A percentile compares a stretch with the other conserved stretches of the same genome.
Conservation (phyloP, 306 rosid species). For the Vicia sativa region DNA sequence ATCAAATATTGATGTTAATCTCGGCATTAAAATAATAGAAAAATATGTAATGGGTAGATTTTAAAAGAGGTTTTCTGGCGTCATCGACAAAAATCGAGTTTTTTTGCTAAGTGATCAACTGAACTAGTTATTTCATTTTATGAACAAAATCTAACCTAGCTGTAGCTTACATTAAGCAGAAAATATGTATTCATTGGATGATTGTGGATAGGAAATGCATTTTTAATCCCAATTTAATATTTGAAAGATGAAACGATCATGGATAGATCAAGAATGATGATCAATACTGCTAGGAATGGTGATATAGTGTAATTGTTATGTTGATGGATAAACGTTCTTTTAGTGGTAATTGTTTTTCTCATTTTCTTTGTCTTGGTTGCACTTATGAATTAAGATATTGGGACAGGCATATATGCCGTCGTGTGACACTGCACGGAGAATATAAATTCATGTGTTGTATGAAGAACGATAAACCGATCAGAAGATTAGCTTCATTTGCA, state of each 20-base stretch:
- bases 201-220: background rate
- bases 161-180: no score
- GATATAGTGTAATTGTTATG: slow-evolving; percentile 17
- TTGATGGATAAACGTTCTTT: slow-evolving; percentile 19
- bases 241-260: slow-evolving; percentile 25
- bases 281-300: background rate
- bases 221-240: slow-evolving; percentile 12
- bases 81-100: background rate
- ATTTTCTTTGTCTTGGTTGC: slow-evolving; percentile 5
- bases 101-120: no score
- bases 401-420: slow-evolving; percentile 61
- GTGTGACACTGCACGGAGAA: slow-evolving; percentile 45
- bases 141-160: no score
- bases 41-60: slow-evolving; percentile 21
- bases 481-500: slow-evolving; percentile 56
- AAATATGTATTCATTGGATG: no score
- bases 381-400: slow-evolving; percentile 38
- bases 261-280: slow-evolving; percentile 24
- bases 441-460: slow-evolving; percentile 52
- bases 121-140: no score
- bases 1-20: slow-evolving; percentile 9
- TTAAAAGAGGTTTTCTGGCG: background rate
- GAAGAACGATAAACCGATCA: slow-evolving; percentile 50
- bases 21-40: slow-evolving; percentile 7
- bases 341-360: slow-evolving; percentile 4